Evolutionary conservation across 164 flowering plant species (phyloP).

Genomic region (Chimonanthus salicifolius): DNA sequence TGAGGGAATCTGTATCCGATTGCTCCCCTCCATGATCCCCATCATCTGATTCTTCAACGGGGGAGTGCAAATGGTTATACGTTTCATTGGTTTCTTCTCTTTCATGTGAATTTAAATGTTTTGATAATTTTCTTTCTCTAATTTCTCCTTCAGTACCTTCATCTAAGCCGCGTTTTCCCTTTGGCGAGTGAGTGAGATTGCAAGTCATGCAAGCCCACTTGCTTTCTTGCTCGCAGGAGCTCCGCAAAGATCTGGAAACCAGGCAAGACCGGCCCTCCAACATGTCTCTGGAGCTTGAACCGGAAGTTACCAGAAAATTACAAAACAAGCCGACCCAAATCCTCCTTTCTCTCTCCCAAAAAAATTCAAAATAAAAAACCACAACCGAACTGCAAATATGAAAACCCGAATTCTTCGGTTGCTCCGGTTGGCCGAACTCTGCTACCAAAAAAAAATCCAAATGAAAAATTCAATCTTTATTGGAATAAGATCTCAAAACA

Average conservation of each 20-base stretch:
- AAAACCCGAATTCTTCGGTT: background rate
- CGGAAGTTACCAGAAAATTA: constrained; percentile 1
- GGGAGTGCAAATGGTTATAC: background rate
- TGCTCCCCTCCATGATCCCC: constrained; percentile 15
- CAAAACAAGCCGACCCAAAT: constrained; percentile 10
- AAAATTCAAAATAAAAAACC: constrained; percentile 8
- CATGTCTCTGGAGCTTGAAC: constrained; percentile 19
- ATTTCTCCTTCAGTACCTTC: constrained; percentile 22
- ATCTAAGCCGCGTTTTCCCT: constrained; percentile 27
- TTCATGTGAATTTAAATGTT: background rate
- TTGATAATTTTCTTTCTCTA: constrained; percentile 7
- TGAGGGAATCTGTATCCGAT: constrained; percentile 35
- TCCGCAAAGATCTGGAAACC: constrained; percentile 27
- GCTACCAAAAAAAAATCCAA: background rate
- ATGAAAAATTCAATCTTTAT: no score
- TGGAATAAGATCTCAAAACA: background rate
- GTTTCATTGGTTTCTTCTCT: constrained; percentile 7
- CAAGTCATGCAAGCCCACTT: constrained; percentile 28
- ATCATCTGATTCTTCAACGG: background rate
- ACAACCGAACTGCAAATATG: constrained; percentile 3
- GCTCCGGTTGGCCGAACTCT: background rate
- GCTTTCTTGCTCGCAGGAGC: constrained; percentile 31
- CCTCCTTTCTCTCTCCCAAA: constrained; percentile 15
- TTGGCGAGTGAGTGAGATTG: constrained; percentile 14
- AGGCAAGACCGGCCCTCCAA: constrained; percentile 29